These are phyloP conservation scores for Metschnikowia lachancei DNA, from an alignment of 805 yeast genomes.

Conservation along the genomic window DNA sequence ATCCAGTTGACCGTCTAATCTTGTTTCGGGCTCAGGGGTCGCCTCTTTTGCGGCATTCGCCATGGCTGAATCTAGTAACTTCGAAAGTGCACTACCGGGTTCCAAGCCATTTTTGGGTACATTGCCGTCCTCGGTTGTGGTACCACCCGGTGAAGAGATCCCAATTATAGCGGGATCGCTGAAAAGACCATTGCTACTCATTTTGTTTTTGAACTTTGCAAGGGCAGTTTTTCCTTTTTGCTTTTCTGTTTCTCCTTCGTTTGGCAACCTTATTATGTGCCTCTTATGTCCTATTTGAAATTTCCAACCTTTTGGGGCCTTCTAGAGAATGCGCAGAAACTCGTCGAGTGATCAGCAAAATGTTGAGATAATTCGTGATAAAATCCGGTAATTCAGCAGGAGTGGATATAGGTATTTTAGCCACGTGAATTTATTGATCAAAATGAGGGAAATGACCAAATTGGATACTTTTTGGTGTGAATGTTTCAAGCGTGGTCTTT, in stretches of 20 bases:
- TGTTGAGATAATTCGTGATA: neutral
- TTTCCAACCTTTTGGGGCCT: neutral
- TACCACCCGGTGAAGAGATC: slow-evolving; percentile 10
- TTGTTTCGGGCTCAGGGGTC: slow-evolving; percentile 34
- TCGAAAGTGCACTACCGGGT: slow-evolving; percentile 40
- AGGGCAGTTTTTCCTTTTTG: neutral
- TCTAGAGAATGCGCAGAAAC: neutral
- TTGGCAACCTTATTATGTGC: neutral
- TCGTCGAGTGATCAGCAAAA: neutral
- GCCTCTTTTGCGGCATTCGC: slow-evolving; percentile 47
- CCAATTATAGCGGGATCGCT: slow-evolving; percentile 21
- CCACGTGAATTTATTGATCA: neutral
- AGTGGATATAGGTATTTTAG: neutral
- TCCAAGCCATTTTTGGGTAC: slow-evolving; percentile 18
- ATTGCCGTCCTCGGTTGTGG: neutral
- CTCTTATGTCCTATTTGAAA: neutral
- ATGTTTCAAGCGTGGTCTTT: neutral
- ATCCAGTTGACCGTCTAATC: slow-evolving; percentile 3
- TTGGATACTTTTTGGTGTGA: neutral
- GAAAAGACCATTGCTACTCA: slow-evolving; percentile 9
- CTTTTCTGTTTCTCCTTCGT: neutral
- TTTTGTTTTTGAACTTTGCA: neutral
- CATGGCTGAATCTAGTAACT: slow-evolving; percentile 44
- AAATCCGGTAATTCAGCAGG: neutral
- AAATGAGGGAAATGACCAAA: neutral